Conservation (phyloP, 2,329 filamentous ascomycete genomes). For the Pyrenophora seminiperda region DNA sequence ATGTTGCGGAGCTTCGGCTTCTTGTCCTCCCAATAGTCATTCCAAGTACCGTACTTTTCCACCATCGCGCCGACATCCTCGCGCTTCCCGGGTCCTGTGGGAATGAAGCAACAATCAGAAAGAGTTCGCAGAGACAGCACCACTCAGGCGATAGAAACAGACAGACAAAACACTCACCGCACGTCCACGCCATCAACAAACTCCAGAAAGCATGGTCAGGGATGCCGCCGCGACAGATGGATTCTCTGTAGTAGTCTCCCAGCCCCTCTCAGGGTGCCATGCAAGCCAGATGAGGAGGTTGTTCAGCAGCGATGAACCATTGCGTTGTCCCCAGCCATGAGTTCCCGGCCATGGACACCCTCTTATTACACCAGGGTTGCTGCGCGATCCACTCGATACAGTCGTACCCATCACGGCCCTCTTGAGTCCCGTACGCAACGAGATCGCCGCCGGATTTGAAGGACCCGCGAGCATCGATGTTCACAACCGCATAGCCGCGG, state of each 20-base stretch:
- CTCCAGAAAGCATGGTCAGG: too few relatives aligned
- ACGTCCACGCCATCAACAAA: too few relatives aligned
- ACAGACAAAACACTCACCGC: too few relatives aligned
- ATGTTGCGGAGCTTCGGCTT: conserved; percentile 13
- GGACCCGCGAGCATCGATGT: conserved; percentile 32
- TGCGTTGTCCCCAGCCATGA: conserved; percentile 50
- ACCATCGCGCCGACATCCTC: conserved; percentile 10
- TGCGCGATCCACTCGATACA: conserved; percentile 39
- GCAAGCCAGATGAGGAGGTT: conserved; percentile 48
- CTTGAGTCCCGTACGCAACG: too few relatives aligned
- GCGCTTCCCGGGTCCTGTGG: neutral
- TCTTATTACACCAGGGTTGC: conserved; percentile 52
- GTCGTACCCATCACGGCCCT: too few relatives aligned
- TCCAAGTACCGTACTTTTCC: neutral
- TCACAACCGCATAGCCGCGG: conserved; percentile 40
- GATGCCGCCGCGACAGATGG: conserved; percentile 1
- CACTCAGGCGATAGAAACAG: too few relatives aligned
- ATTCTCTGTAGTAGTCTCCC: neutral
- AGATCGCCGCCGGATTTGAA: conserved; percentile 37
- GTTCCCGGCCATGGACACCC: conserved; percentile 48
- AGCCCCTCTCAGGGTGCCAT: conserved; percentile 55
- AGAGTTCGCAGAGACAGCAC: too few relatives aligned
- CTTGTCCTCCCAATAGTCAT: conserved; percentile 18
- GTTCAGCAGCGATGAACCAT: conserved; percentile 50
- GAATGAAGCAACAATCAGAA: too few relatives aligned